phyloP scores from a whole-genome alignment of 2,329 filamentous ascomycete genomes.

The Colletotrichum agaves region DNA sequence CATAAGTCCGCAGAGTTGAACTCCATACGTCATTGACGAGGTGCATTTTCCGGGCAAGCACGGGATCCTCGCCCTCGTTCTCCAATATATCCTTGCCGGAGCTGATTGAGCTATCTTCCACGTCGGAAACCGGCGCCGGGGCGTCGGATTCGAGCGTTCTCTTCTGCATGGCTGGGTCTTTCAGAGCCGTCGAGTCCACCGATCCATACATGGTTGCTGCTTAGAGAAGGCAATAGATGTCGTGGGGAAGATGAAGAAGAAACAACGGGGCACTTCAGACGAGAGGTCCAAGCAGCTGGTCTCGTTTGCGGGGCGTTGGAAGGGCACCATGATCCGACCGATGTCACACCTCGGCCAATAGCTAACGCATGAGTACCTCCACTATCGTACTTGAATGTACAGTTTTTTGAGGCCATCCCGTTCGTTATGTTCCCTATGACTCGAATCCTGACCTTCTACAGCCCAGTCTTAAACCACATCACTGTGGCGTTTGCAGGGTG shows the following conservation, averaged over 20 bases:
- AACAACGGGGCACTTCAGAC: conserved; percentile 4
- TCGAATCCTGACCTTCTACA: background rate
- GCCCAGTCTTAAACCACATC: background rate
- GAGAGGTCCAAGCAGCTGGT: conserved; percentile 2
- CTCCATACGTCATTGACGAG: conserved; percentile 71
- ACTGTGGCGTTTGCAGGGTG: background rate
- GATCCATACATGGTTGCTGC: background rate
- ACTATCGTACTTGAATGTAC: background rate
- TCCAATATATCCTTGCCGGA: conserved; percentile 62
- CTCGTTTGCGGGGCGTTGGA: background rate
- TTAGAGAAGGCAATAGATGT: background rate
- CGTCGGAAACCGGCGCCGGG: conserved; percentile 9
- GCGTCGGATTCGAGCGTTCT: conserved; percentile 19
- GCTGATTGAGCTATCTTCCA: conserved; percentile 20
- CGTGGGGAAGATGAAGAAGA: background rate
- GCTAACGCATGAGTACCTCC: background rate
- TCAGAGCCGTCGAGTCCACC: background rate
- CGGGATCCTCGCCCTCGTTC: conserved; percentile 68
- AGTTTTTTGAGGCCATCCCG: conserved; percentile 14
- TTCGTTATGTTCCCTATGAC: background rate
- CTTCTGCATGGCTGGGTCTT: conserved; percentile 17
- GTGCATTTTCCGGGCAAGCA: conserved; percentile 74
- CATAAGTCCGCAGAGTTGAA: background rate
- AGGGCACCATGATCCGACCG: background rate
- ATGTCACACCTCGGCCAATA: background rate